These are phyloP conservation scores for Penicillium sp. DNA, from an alignment of 2,329 filamentous ascomycete genomes.

Conservation along the genomic window DNA sequence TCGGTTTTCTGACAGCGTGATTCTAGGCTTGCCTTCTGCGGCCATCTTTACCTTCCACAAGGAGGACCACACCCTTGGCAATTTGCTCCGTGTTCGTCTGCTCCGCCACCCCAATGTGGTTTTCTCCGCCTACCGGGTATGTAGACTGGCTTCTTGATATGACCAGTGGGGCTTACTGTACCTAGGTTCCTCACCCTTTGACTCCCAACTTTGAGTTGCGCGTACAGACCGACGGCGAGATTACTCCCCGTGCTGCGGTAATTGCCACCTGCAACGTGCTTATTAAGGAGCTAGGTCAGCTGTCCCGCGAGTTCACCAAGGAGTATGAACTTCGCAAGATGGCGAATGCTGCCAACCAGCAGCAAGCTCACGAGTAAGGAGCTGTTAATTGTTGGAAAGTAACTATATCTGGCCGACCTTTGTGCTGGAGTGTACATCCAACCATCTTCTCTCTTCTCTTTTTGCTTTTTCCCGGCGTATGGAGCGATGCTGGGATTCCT, in stretches of 20 bases:
- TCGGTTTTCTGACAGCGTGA: slow-evolving; percentile 4
- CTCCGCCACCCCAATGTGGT: slow-evolving; percentile 79
- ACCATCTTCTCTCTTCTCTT: neutral
- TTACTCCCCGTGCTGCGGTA: slow-evolving; percentile 87
- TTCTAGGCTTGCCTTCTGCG: slow-evolving; percentile 85
- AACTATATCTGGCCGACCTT: neutral
- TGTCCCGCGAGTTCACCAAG: slow-evolving; percentile 87
- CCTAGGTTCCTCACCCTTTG: slow-evolving; percentile 47
- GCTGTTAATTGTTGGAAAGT: neutral
- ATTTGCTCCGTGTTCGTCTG: slow-evolving; percentile 82
- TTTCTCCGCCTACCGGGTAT: slow-evolving; percentile 90
- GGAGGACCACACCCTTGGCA: slow-evolving; percentile 94
- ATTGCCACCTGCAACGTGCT: slow-evolving; percentile 78
- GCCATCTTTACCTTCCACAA: slow-evolving; percentile 94
- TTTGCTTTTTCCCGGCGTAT: slow-evolving; percentile 13
- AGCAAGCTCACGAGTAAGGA: slow-evolving; percentile 33
- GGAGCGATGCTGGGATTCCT: slow-evolving; percentile 19
- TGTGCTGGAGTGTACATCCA: neutral
- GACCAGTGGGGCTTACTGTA: neutral
- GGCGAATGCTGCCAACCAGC: slow-evolving; percentile 63
- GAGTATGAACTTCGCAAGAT: slow-evolving; percentile 89
- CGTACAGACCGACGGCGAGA: slow-evolving; percentile 84
- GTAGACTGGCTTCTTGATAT: neutral
- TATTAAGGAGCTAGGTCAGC: slow-evolving; percentile 74
- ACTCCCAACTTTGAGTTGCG: slow-evolving; percentile 67